Evolutionary conservation across 1,284 basidiomycete genomes (phyloP).

Genomic region (Xanthoconium separans): DNA sequence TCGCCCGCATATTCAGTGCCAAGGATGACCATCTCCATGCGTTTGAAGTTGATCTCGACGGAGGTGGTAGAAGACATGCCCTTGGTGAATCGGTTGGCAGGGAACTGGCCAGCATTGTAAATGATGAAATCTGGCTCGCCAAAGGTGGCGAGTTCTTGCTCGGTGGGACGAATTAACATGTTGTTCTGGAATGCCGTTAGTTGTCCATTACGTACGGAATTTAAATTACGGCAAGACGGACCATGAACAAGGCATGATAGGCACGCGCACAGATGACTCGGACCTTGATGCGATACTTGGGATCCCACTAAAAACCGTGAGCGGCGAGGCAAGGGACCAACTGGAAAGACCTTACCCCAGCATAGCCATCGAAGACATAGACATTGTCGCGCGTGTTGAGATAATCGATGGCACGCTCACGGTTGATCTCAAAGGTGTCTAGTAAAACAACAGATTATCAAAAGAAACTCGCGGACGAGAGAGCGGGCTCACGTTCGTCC

Average conservation of each 20-base stretch:
- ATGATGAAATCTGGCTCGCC: constrained; percentile 99
- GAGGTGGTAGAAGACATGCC: constrained; percentile 99
- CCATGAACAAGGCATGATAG: constrained; percentile 99
- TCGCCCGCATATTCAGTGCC: constrained; percentile 99
- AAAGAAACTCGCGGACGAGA: neutral
- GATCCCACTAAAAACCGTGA: constrained; percentile 74
- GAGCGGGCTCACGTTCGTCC: constrained; percentile 77
- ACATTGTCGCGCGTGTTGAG: constrained; percentile 98
- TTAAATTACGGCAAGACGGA: constrained; percentile 40
- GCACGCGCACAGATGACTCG: constrained; percentile 98
- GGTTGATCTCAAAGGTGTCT: constrained; percentile 99
- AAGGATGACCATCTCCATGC: constrained; percentile 99
- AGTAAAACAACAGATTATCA: neutral
- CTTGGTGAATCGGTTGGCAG: constrained; percentile 99
- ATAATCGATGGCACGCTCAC: constrained; percentile 99
- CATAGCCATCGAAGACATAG: constrained; percentile 98
- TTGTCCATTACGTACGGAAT: constrained; percentile 1
- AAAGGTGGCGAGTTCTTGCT: constrained; percentile 92
- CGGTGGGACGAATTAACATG: constrained; percentile 98
- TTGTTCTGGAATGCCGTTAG: constrained; percentile 67
- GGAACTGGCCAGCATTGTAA: constrained; percentile 99
- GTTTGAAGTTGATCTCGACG: constrained; percentile 99
- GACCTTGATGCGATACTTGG: constrained; percentile 99
- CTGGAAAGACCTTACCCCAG: constrained; percentile 60
- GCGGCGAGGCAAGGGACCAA: neutral